A percentile compares a stretch with the other conserved stretches of the same genome.
Conservation (phyloP, 2,329 filamentous ascomycete species). For the Phialocephala sp. region DNA sequence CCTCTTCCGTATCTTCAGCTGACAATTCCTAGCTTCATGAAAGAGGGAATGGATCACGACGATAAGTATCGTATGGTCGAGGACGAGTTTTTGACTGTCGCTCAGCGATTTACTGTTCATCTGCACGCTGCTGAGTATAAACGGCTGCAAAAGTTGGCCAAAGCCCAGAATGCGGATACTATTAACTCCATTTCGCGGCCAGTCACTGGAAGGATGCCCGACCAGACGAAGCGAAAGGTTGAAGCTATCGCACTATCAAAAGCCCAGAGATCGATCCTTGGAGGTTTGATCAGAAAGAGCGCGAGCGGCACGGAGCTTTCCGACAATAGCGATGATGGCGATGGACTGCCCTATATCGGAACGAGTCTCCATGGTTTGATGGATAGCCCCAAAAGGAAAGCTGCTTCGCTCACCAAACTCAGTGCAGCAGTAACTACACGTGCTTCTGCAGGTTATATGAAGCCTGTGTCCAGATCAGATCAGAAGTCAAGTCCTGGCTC, state of each 20-base stretch:
- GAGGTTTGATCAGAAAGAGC: conserved; percentile 33
- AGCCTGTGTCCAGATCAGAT: conserved; percentile 24
- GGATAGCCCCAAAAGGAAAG: conserved; percentile 46
- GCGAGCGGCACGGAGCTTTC: conserved; percentile 31
- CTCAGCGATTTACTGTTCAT: conserved; percentile 73
- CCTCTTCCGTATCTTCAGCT: conserved; percentile 16
- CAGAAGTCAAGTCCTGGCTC: conserved; percentile 19
- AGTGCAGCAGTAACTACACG: conserved; percentile 35
- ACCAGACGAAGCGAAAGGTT: conserved; percentile 38
- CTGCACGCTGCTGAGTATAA: conserved; percentile 80
- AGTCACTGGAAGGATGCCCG: conserved; percentile 43
- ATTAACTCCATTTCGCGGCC: conserved; percentile 48
- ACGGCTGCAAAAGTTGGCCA: conserved; percentile 64
- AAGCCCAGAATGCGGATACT: conserved; percentile 56
- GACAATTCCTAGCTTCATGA: conserved; percentile 56
- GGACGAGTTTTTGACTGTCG: conserved; percentile 74
- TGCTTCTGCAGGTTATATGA: conserved; percentile 43
- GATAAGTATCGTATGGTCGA: conserved; percentile 84
- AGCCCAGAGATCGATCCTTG: conserved; percentile 45
- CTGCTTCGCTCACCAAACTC: conserved; percentile 40
- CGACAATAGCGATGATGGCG: conserved; percentile 42
- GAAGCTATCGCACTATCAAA: conserved; percentile 45
- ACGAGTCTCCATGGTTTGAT: conserved; percentile 51
- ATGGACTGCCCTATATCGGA: conserved; percentile 43
- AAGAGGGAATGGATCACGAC: conserved; percentile 67